These are phyloP conservation scores for Pestalotiopsis sp. DNA, from an alignment of 2,329 filamentous ascomycete genomes.

Conservation along the genomic window DNA sequence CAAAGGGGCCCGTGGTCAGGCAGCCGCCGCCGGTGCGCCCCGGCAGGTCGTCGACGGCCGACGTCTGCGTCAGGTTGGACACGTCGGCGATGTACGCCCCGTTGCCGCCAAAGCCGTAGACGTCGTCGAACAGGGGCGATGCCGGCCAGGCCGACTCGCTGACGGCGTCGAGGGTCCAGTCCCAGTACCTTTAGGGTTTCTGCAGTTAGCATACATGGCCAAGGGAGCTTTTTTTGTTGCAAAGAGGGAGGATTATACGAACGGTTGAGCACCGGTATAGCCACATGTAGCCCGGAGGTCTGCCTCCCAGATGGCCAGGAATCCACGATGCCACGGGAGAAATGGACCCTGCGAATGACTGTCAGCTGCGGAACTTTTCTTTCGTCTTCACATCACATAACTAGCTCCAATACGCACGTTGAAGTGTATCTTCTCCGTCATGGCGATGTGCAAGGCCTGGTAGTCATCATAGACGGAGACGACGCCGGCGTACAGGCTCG, in stretches of 20 bases:
- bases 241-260: background rate
- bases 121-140: slow-evolving; percentile 27
- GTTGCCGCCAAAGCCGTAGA: slow-evolving; percentile 26
- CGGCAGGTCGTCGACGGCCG: slow-evolving; percentile 17
- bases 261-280: slow-evolving; percentile 17
- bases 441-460: slow-evolving; percentile 42
- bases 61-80: slow-evolving; percentile 14
- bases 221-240: background rate
- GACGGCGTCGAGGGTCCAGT: slow-evolving; percentile 26
- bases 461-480: slow-evolving; percentile 47
- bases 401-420: slow-evolving; percentile 8
- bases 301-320: slow-evolving; percentile 17
- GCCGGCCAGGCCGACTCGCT: slow-evolving; percentile 18
- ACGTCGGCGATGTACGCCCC: slow-evolving; percentile 22
- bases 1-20: slow-evolving; percentile 29
- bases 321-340: slow-evolving; percentile 17
- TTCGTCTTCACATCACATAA: background rate
- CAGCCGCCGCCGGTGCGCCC: slow-evolving; percentile 31
- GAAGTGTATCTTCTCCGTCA: slow-evolving; percentile 39
- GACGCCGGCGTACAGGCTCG: slow-evolving; percentile 33
- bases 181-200: slow-evolving; percentile 20
- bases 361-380: background rate
- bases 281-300: slow-evolving; percentile 13
- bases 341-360: background rate
- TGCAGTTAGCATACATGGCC: background rate